Evolutionary conservation across 192 early-diverging fungal species (phyloP), one percentile per base, ranked within the genome.

Genomic region (Spizellomyces sp.): DNA sequence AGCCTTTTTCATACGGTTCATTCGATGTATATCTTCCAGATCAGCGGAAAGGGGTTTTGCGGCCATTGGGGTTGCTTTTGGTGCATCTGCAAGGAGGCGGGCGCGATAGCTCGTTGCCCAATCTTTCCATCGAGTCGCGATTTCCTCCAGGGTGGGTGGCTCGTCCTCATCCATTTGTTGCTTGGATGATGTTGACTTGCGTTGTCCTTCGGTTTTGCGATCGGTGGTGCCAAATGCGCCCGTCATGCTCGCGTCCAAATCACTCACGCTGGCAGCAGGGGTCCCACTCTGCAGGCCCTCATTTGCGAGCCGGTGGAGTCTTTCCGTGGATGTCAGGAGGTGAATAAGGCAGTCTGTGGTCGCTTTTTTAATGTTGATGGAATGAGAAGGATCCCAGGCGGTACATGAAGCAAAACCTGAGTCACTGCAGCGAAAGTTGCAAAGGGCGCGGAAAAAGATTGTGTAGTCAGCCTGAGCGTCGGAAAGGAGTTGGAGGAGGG

Each of bases 381-480:
- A 3, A 36, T 36, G 27, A 12, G 12, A 17, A 61, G 63, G 48
- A 66, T 48, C 4, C 65, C 14, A 14, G 65, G 59, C 5, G 79
- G 45, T 46, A 78, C 69, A 8, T 70, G 71, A 56, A 61, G 56
- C 60, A 9, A 77, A 69, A 17, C 67, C 50, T 67, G 61, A 47
- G 62, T 75, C 68, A 47, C 66, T 70, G 58, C 83, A 84, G 14
- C 86, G 71, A 52, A 88, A 70, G 9, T 19, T 19, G 46, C 68
- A 84, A 7, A 96, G 70, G 0, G 83, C 63, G 12, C 95, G 81
- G 81, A 93, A 91, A 74, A 94, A 91, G 64, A 82, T 70, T 1
- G 90, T 87, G 66, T 93, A 94, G 72, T 96, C 94, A 0, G 89
- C 81, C 22, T 77, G 64, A 9, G 87, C 82, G 27, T 86, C 81